Evolutionary conservation across 176 grass and related monocot species (phyloP).

Genomic region (Musa troglodytarum): DNA sequence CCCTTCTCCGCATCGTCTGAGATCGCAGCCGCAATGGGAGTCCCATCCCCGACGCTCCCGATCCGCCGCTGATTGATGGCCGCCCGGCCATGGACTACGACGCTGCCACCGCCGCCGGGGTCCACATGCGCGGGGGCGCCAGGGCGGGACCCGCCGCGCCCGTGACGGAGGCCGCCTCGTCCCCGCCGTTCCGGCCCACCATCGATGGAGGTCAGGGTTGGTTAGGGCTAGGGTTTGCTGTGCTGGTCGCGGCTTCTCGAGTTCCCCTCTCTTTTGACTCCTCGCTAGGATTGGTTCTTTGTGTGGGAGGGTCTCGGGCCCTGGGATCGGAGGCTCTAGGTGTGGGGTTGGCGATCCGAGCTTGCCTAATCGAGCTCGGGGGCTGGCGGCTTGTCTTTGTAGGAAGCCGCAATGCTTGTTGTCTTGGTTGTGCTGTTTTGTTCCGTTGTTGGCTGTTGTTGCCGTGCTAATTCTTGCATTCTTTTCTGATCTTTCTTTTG

Average conservation of each 20-base stretch:
- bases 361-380: background rate
- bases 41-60: constrained; percentile 29
- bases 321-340: background rate
- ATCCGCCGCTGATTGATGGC: constrained; percentile 27
- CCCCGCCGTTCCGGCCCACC: constrained; percentile 17
- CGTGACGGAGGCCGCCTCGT: constrained; percentile 31
- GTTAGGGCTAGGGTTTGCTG: constrained; percentile 31
- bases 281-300: background rate
- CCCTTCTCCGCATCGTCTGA: background rate
- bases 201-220: constrained; percentile 14
- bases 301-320: too few species aligned
- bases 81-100: constrained; percentile 33
- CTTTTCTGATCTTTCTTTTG: background rate
- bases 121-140: constrained; percentile 25
- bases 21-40: constrained; percentile 31
- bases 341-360: background rate
- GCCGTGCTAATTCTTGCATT: background rate
- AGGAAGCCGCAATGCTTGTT: background rate
- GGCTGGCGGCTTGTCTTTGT: background rate
- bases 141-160: constrained; percentile 22
- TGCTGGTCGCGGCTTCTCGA: background rate
- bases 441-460: background rate
- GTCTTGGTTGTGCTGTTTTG: background rate
- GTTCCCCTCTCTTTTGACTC: background rate
- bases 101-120: constrained; percentile 36